phyloP scores from a whole-genome alignment of 73 alveolate genomes.

The Symbiodinium pilosum region DNA sequence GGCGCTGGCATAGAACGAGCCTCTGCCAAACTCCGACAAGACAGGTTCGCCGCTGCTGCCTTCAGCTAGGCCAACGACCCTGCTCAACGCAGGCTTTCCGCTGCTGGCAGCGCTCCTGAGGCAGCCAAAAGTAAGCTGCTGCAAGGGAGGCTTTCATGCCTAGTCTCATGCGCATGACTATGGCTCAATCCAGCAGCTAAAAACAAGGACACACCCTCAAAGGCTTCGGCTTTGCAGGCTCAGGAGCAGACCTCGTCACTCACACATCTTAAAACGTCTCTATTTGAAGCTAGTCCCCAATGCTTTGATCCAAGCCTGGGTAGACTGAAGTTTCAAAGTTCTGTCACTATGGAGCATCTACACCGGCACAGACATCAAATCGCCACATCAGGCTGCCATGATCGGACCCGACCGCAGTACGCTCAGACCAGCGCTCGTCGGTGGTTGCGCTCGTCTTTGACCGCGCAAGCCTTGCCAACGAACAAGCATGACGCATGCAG shows the following conservation, averaged over 20 bases:
- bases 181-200: neutral
- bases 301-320: too few species aligned
- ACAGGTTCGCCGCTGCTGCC: neutral
- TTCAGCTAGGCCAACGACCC: neutral
- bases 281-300: too few species aligned
- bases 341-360: too few species aligned
- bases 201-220: neutral
- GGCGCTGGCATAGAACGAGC: slow-evolving; percentile 65
- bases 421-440: neutral
- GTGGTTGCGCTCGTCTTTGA: neutral
- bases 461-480: neutral
- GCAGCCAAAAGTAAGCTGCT: neutral
- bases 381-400: too few species aligned
- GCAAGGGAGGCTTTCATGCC: neutral
- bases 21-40: neutral
- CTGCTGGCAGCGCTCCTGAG: neutral
- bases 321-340: too few species aligned
- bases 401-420: neutral
- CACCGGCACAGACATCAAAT: too few species aligned
- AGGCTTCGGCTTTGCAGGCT: neutral
- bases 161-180: neutral
- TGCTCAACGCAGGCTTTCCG: neutral
- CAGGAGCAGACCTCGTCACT: too few species aligned
- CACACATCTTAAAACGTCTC: too few species aligned
- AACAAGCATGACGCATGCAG: neutral